Base-by-base conservation (phyloP, 768 basidiomycete genomes). In the Hortiboletus campestris region DNA sequence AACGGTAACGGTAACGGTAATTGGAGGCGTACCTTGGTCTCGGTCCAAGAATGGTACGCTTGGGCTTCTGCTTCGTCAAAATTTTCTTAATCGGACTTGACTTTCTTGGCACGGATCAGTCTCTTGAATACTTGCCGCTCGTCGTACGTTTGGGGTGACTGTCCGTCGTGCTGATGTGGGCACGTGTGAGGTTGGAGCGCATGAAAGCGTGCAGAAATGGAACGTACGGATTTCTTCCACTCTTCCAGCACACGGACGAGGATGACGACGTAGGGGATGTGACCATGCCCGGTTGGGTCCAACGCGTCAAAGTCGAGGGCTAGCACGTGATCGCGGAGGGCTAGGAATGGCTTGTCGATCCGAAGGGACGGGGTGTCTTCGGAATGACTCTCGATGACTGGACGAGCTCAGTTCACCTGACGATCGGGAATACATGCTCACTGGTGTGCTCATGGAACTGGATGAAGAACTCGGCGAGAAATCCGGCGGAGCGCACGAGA, bases 11-110 rank as follows among this genome's bases (percentile, higher is more conserved):
- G n/a, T n/a, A n/a, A 22, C 2, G 17, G 16, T 25, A 16, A 28
- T 14, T 8, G n/a, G 10, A 9, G 22, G 16, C 62, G 17, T 51
- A 80, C 81, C 43, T 73, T 75, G 19, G 81, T 80, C 50, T 75
- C 75, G 0, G 83, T 83, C 86, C 85, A 94, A 51, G 82, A 82
- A 28, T 90, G 84, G 70, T 91, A 95, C 0, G 89, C 91, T 67
- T 97, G 91, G 8, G 88, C 79, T 64, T 89, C 82, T 2, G 95
- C 96, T 71, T 98, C 96, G 57, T 97, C 96, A 67, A 94, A 94
- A 73, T 98, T 99, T 77, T 99, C 97, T 67, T 98, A 94, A 67
- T 99, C 97, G 0, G 73, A 63, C 64, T 92, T 93, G 54, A 80
- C 67, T 63, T 86, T 85, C 78, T 86, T 82, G 1, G 74, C 74